Conservation (phyloP, 169 alveolate species). For the Cyclospora cayetanensis region DNA sequence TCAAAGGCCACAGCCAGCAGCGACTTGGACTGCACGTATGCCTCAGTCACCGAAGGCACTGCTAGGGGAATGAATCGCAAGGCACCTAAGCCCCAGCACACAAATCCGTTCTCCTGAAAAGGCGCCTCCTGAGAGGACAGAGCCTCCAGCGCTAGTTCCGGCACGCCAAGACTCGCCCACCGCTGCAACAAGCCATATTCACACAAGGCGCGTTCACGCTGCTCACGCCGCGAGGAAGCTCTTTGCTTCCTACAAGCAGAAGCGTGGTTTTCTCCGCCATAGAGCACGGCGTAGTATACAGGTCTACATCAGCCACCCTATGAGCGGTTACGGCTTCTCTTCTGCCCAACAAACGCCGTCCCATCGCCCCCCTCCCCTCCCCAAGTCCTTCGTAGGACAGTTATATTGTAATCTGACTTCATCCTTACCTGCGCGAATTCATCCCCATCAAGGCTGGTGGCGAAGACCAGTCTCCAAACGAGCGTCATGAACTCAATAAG, state of each 20-base stretch:
- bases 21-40: neutral
- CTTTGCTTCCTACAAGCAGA: too few species aligned
- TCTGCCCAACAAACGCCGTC: too few species aligned
- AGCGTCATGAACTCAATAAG: constrained; percentile 28
- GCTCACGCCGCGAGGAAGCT: too few species aligned
- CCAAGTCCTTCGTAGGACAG: too few species aligned
- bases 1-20: neutral
- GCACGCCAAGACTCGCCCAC: constrained; percentile 9
- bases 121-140: neutral
- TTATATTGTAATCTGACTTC: too few species aligned
- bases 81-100: constrained; percentile 59
- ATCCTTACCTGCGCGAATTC: constrained; percentile 37
- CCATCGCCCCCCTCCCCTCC: too few species aligned
- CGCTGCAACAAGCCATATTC: neutral
- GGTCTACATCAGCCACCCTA: too few species aligned
- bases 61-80: constrained; percentile 44
- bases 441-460: constrained; percentile 55
- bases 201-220: too few species aligned
- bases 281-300: too few species aligned
- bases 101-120: neutral
- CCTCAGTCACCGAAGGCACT: neutral
- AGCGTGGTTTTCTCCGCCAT: too few species aligned
- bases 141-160: constrained; percentile 19
- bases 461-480: constrained; percentile 39
- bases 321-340: too few species aligned